phyloP scores from a whole-genome alignment of 768 basidiomycete genomes.

The Macrolepiota dolichaula region DNA sequence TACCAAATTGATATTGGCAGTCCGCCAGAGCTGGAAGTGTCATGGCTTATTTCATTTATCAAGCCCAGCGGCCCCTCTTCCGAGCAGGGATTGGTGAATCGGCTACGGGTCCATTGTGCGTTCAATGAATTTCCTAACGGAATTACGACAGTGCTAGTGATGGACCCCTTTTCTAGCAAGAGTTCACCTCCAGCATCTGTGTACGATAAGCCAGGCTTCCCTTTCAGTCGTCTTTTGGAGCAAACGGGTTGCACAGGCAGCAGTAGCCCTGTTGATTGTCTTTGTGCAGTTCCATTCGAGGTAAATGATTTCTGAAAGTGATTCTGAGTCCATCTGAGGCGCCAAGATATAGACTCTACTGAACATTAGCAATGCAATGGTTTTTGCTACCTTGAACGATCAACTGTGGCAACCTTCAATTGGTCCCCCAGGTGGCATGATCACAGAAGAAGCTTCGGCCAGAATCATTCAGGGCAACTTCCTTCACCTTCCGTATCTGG shows the following conservation, averaged over 20 bases:
- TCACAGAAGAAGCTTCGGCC: slow-evolving; percentile 41
- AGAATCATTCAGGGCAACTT: slow-evolving; percentile 46
- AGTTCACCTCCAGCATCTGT: slow-evolving; percentile 40
- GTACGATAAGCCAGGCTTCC: slow-evolving; percentile 49
- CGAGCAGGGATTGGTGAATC: slow-evolving; percentile 53
- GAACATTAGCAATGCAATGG: slow-evolving; percentile 45
- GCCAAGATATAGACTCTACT: slow-evolving; percentile 38
- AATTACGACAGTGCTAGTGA: background rate
- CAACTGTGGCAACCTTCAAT: slow-evolving; percentile 60
- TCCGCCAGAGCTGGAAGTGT: slow-evolving; percentile 52
- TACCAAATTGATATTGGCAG: slow-evolving; percentile 19
- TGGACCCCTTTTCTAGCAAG: slow-evolving; percentile 35
- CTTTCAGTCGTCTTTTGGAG: slow-evolving; percentile 42
- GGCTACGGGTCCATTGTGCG: slow-evolving; percentile 52
- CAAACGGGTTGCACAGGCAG: slow-evolving; percentile 45
- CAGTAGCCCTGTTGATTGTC: slow-evolving; percentile 35
- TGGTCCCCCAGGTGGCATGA: slow-evolving; percentile 47
- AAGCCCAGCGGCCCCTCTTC: slow-evolving; percentile 35
- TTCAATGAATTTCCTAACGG: background rate
- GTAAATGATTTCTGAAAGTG: slow-evolving; percentile 20
- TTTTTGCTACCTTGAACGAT: slow-evolving; percentile 37
- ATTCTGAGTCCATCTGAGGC: background rate
- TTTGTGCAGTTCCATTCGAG: slow-evolving; percentile 42
- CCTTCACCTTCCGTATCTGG: slow-evolving; percentile 49
- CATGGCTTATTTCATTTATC: slow-evolving; percentile 45